Evolutionary conservation across 306 rosid species (phyloP).

Genomic region (Quercus agrifolia): DNA sequence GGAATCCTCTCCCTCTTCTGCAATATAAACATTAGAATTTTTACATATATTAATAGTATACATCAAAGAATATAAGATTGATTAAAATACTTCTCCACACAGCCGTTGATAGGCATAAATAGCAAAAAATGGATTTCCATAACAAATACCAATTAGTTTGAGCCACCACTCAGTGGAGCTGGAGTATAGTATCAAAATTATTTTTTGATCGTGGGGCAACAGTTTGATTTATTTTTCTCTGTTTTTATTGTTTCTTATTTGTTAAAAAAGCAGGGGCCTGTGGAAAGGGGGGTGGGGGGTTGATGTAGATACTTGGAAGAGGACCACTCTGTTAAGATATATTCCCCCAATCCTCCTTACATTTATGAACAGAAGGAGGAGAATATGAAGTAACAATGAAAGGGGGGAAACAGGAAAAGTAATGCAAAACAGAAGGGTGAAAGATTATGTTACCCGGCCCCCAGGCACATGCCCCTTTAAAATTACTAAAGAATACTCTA

Average conservation of each 20-base stretch:
- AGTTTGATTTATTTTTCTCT: neutral
- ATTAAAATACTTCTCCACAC: no score
- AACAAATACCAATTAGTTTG: neutral
- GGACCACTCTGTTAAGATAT: neutral
- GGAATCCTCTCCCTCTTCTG: constrained; percentile 47
- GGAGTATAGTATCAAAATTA: neutral
- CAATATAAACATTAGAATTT: constrained; percentile 13
- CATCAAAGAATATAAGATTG: neutral
- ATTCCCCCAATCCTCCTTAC: neutral
- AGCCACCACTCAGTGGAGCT: neutral
- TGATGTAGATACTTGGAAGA: neutral
- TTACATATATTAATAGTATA: neutral
- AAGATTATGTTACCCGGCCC: constrained; percentile 25
- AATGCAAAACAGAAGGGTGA: neutral
- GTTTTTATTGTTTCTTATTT: neutral
- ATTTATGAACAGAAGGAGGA: neutral
- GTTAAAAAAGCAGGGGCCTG: no score
- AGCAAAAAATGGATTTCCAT: neutral
- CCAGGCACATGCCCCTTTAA: no score
- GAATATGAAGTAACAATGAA: neutral
- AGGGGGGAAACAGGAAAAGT: neutral
- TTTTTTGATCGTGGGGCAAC: neutral
- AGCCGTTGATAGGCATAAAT: neutral
- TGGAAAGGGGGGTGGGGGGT: neutral
- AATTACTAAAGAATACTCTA: neutral